A percentile compares a stretch with the other conserved stretches of the same genome.
phyloP scores from a whole-genome alignment of 2,329 filamentous ascomycete genomes.

The Alternaria ventricosa region DNA sequence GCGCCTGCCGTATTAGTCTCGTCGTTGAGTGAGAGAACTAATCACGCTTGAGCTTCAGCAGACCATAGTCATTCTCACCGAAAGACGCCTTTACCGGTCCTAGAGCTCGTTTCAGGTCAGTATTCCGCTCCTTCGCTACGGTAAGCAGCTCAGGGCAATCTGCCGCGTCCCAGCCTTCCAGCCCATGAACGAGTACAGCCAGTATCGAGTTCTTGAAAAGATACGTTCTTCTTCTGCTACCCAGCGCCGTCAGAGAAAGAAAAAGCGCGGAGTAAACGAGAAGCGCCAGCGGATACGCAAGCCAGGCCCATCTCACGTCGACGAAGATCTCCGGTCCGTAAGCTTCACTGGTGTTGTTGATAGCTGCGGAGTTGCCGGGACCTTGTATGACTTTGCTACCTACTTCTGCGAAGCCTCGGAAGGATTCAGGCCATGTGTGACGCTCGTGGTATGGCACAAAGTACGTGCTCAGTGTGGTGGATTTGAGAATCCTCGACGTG shows the following conservation, averaged over 20 bases:
- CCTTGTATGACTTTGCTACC: neutral
- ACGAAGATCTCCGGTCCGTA: neutral
- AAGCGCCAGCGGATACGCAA: neutral
- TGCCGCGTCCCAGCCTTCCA: neutral
- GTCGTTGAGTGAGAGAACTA: neutral
- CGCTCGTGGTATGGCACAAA: no score
- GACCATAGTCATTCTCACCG: neutral
- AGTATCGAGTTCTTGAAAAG: neutral
- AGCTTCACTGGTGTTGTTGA: neutral
- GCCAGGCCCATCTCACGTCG: neutral
- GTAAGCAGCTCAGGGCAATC: neutral
- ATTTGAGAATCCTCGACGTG: neutral
- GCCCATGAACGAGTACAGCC: neutral
- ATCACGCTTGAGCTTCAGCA: neutral
- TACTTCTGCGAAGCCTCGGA: neutral
- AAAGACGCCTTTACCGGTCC: neutral
- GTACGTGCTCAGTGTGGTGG: neutral
- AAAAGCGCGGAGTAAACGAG: neutral
- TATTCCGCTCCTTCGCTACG: neutral
- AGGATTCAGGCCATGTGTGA: fast-evolving
- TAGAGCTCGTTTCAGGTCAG: neutral
- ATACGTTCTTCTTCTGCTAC: neutral
- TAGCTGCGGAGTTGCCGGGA: neutral
- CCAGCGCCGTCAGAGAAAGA: neutral
- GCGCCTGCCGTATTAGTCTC: neutral